Percentiles rank a stretch among this genome's conserved stretches.
These are phyloP conservation scores for Phlebopus sp. DNA, from an alignment of 1,284 basidiomycete genomes.

Conservation along the genomic window DNA sequence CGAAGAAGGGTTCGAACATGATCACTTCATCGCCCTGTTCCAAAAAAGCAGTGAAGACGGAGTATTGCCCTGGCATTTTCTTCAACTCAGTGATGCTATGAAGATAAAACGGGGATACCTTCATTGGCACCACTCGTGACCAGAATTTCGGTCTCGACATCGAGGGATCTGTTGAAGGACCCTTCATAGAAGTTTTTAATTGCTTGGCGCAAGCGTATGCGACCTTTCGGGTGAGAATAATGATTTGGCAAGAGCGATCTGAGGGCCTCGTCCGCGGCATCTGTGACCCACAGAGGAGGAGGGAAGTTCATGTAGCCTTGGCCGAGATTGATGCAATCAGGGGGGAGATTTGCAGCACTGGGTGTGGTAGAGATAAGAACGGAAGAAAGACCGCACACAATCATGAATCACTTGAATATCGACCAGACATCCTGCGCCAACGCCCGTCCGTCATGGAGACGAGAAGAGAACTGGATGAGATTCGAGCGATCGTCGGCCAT, in stretches of 20 bases:
- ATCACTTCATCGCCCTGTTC: conserved; percentile 95
- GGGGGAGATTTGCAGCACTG: conserved; percentile 81
- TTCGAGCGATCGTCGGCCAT: conserved; percentile 39
- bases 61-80: conserved; percentile 71
- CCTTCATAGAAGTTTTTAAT: conserved; percentile 78
- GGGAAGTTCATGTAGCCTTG: conserved; percentile 95
- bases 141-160: conserved; percentile 86
- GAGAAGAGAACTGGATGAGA: conserved; percentile 62
- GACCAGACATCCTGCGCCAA: conserved; percentile 88
- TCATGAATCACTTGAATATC: conserved; percentile 78
- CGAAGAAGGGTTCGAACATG: conserved; percentile 97
- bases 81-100: not conserved
- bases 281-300: conserved; percentile 81
- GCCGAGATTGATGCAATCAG: conserved; percentile 88
- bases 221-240: conserved; percentile 89
- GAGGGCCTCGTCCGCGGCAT: conserved; percentile 75
- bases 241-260: conserved; percentile 72
- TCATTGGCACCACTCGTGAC: conserved; percentile 97
- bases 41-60: conserved; percentile 85
- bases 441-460: conserved; percentile 70
- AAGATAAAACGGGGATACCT: conserved; percentile 46
- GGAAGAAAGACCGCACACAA: conserved; percentile 2
- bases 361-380: conserved; percentile 7
- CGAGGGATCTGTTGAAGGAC: conserved; percentile 70
- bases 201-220: conserved; percentile 81